phyloP scores from a whole-genome alignment of 192 early-diverging fungal genomes.

The Cetraspora pellucida region DNA sequence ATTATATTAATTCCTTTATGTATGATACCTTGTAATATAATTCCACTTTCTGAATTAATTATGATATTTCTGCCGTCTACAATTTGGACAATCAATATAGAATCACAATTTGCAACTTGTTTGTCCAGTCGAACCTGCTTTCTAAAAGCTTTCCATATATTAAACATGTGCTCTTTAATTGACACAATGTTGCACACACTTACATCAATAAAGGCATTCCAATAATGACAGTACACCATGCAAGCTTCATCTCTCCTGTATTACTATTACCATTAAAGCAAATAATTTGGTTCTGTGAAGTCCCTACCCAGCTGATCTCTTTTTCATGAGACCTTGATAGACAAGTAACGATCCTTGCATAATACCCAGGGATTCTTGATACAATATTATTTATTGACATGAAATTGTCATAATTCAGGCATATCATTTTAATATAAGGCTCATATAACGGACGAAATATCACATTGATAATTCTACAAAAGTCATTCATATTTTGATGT shows the following conservation, averaged over 20 bases:
- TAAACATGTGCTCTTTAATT: background rate
- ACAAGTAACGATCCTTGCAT: background rate
- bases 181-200: background rate
- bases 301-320: constrained; percentile 14
- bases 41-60: constrained; percentile 8
- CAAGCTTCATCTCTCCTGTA: background rate
- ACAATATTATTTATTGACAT: background rate
- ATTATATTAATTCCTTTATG: too few relatives aligned
- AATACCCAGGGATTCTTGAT: background rate
- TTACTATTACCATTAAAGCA: background rate
- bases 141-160: background rate
- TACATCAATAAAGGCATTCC: constrained; percentile 7
- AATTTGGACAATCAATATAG: background rate
- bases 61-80: background rate
- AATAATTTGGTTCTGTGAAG: background rate
- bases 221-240: background rate
- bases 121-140: background rate
- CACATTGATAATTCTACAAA: background rate
- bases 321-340: background rate
- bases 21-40: background rate
- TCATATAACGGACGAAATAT: constrained; percentile 21
- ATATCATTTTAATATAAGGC: background rate
- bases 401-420: background rate
- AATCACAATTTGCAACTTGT: background rate
- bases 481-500: background rate